phyloP scores from a whole-genome alignment of 495 filamentous ascomycete genomes.

The Aspergillus incahuasiensis region DNA sequence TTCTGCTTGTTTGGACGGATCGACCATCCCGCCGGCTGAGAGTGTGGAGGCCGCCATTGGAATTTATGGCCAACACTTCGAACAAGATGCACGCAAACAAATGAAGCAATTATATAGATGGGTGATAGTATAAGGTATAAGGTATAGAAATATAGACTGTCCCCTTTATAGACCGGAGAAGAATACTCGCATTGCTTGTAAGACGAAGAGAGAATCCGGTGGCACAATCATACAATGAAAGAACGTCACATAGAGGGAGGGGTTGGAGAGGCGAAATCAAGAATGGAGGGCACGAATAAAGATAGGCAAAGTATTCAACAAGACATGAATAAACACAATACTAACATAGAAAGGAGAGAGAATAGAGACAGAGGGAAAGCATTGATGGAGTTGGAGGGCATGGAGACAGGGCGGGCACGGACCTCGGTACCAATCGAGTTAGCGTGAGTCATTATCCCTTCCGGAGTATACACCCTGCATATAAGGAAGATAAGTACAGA shows the following conservation, averaged over 20 bases:
- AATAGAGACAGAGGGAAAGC: not conserved
- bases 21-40: slow-evolving; percentile 36
- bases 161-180: slow-evolving; percentile 8
- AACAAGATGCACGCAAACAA: not conserved
- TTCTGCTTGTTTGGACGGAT: slow-evolving; percentile 47
- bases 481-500: too few species aligned
- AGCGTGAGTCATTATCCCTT: not conserved
- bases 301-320: slow-evolving; percentile 11
- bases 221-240: slow-evolving; percentile 13
- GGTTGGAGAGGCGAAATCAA: not conserved
- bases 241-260: slow-evolving; percentile 18
- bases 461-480: not conserved
- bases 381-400: not conserved
- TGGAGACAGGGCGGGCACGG: not conserved
- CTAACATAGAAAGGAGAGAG: not conserved
- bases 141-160: slow-evolving; percentile 8
- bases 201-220: not conserved
- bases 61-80: not conserved
- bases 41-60: slow-evolving; percentile 36
- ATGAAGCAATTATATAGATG: slow-evolving; percentile 4
- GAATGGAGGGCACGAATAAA: not conserved
- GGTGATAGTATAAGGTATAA: not conserved
- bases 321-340: not conserved
- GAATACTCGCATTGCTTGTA: slow-evolving; percentile 16
- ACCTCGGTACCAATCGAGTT: not conserved